These are phyloP conservation scores for Nakazawaea sp. DNA, from an alignment of 805 yeast species.

Conservation along the genomic window DNA sequence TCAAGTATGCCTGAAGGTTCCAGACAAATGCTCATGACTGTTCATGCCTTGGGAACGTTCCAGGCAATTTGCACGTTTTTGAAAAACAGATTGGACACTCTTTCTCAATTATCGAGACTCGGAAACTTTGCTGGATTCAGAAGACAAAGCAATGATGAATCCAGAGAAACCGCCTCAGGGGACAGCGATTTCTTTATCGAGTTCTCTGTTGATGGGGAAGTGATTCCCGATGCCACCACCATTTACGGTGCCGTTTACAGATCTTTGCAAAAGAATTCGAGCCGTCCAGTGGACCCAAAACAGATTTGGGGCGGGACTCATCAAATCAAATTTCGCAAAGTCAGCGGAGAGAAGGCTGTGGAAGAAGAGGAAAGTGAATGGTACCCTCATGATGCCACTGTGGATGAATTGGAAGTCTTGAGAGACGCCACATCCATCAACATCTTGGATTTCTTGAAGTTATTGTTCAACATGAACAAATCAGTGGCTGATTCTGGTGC, in stretches of 20 bases:
- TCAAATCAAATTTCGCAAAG: slow-evolving; percentile 38
- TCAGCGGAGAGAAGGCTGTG: slow-evolving; percentile 19
- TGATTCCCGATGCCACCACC: slow-evolving; percentile 59
- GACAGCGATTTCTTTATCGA: slow-evolving; percentile 36
- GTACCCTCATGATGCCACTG: slow-evolving; percentile 22
- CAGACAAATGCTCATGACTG: slow-evolving; percentile 32
- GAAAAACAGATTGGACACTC: slow-evolving; percentile 30
- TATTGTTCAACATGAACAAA: slow-evolving; percentile 34
- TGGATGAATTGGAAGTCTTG: slow-evolving; percentile 21
- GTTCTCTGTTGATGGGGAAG: slow-evolving; percentile 51
- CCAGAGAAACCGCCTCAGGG: slow-evolving; percentile 11
- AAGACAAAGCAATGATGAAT: slow-evolving; percentile 10
- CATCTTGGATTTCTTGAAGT: slow-evolving; percentile 42
- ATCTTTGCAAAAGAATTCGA: slow-evolving; percentile 31
- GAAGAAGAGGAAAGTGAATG: slow-evolving; percentile 21
- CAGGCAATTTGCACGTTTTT: slow-evolving; percentile 42
- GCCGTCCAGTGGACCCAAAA: slow-evolving; percentile 32
- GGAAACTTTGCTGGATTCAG: slow-evolving; percentile 9
- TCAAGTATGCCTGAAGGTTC: slow-evolving; percentile 21
- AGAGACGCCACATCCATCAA: slow-evolving; percentile 27
- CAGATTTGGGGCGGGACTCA: slow-evolving; percentile 57
- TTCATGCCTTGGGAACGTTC: slow-evolving; percentile 58
- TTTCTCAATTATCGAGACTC: slow-evolving; percentile 17
- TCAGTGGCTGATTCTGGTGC: slow-evolving; percentile 19
- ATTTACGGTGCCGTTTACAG: slow-evolving; percentile 69